Base-by-base conservation (phyloP, 345 rosid genomes). In the Ceriops tagal region DNA sequence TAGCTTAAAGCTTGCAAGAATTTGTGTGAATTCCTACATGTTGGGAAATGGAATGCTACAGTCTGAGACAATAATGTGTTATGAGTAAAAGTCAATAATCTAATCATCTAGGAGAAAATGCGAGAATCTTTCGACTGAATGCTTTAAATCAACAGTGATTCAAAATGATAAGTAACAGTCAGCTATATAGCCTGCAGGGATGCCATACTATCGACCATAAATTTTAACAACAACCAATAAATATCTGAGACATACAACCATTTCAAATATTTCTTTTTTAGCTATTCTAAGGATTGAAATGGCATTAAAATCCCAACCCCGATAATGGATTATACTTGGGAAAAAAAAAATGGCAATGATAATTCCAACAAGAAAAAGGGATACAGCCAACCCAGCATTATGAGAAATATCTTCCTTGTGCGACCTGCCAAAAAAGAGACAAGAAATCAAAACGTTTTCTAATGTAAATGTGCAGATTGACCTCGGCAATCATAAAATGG, bases 321-420 rank as follows among this genome's bases (percentile, higher is more conserved):
- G 61, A 52, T 39, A 3, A 10, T 16, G 47, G 16, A 39, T 16
- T 3, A 39, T 24, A 39, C 47, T 39, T 2, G 1, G 5, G 5
- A 32, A 39, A 39, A 39, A 39, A 11, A 39, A 39, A 39, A 39
- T 11, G 47, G 47, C 47, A 39, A 39, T 39, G 47, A 39, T 3
- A 39, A 10, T 11, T 39, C 15, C 47, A 11, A 11, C 11, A 39
- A 39, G 47, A 3, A 39, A 39, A 39, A 11, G 3, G 3, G 47
- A 39, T 39, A 39, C 47, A 39, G 11, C 47, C 47, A 39, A 16
- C 47, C 16, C 47, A 75, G 99, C 99, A 73, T 93, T 88, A 80
- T 93, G 96, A 71, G 92, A 81, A 79, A 93, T 92, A 81, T 93
- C 97, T 63, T 71, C 98, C 99, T 84, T 93, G 96, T n/a, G 99